phyloP scores from a whole-genome alignment of 1,139 yeast genomes.

The Protomyces inouyei region DNA sequence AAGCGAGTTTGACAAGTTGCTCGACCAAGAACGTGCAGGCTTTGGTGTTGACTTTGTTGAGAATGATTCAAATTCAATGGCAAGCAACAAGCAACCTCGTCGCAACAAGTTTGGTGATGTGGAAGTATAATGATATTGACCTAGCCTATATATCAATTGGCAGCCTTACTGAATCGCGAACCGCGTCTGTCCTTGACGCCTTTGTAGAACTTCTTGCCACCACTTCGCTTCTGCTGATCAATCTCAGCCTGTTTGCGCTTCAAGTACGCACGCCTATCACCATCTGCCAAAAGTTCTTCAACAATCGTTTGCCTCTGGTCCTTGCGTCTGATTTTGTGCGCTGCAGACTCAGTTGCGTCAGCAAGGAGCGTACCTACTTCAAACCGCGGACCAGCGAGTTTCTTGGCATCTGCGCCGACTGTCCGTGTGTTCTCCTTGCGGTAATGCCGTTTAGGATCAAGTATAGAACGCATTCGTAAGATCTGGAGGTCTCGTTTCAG shows the following conservation, averaged over 20 bases:
- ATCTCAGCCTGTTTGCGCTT: constrained; percentile 78
- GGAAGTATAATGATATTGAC: constrained; percentile 29
- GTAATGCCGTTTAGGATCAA: constrained; percentile 94
- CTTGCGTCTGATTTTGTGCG: constrained; percentile 62
- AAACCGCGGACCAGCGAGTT: constrained; percentile 41
- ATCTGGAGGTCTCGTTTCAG: constrained; percentile 72
- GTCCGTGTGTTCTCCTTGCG: constrained; percentile 41
- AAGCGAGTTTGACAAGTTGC: constrained; percentile 15
- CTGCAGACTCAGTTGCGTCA: constrained; percentile 72
- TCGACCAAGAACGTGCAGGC: constrained; percentile 17
- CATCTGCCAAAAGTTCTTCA: constrained; percentile 74
- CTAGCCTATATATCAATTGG: constrained; percentile 33
- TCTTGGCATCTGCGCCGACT: constrained; percentile 68
- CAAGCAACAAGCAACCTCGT: not conserved
- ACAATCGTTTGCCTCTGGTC: constrained; percentile 74
- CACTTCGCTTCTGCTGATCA: constrained; percentile 68
- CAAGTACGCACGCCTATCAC: constrained; percentile 67
- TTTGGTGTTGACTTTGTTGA: constrained; percentile 7
- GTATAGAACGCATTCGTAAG: constrained; percentile 78
- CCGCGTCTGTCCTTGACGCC: constrained; percentile 60
- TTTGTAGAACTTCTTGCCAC: constrained; percentile 65
- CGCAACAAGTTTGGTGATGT: constrained; percentile 21
- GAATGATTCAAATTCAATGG: not conserved
- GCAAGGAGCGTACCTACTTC: constrained; percentile 85
- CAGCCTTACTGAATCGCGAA: constrained; percentile 36